These are phyloP conservation scores for Anthoceros angustus DNA, from an alignment of 225 moss, liverwort and hornwort species.

Conservation along the genomic window DNA sequence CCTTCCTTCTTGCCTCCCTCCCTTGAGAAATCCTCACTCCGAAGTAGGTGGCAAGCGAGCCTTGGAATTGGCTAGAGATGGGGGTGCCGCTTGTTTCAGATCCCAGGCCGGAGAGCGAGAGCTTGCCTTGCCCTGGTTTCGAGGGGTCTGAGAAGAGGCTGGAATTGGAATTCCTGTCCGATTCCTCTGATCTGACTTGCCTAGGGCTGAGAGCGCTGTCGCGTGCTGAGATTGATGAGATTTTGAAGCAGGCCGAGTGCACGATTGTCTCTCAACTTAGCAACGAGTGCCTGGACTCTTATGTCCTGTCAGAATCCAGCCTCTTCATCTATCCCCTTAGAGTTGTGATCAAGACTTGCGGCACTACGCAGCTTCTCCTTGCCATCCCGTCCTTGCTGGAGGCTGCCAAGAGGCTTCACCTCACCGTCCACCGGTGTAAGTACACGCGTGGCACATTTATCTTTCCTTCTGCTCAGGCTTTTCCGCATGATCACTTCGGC, in stretches of 20 bases:
- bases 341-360: constrained; percentile 21
- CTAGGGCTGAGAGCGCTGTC: constrained; percentile 43
- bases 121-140: constrained; percentile 36
- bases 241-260: constrained; percentile 60
- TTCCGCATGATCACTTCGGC: constrained; percentile 51
- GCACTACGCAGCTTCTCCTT: constrained; percentile 9
- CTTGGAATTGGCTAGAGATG: constrained; percentile 15
- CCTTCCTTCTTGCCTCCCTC: constrained; percentile 3
- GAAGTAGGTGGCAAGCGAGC: constrained; percentile 7
- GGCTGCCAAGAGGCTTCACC: constrained; percentile 15
- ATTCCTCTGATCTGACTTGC: constrained; percentile 52
- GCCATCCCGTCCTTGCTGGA: constrained; percentile 37
- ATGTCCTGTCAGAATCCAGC: constrained; percentile 77
- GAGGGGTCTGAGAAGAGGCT: constrained; percentile 87
- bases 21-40: constrained; percentile 7
- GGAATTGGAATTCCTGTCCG: constrained; percentile 51
- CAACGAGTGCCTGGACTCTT: constrained; percentile 53
- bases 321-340: constrained; percentile 50
- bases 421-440: constrained; percentile 46
- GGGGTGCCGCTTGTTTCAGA: constrained; percentile 22
- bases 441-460: constrained; percentile 69
- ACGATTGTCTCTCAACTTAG: constrained; percentile 13
- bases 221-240: constrained; percentile 34
- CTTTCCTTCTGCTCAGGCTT: constrained; percentile 60
- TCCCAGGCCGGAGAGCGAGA: not conserved